A percentile compares a stretch with the other conserved stretches of the same genome.
These are phyloP conservation scores for Pelargonium citronellum DNA, from an alignment of 441 rosid genomes.

Conservation along the genomic window DNA sequence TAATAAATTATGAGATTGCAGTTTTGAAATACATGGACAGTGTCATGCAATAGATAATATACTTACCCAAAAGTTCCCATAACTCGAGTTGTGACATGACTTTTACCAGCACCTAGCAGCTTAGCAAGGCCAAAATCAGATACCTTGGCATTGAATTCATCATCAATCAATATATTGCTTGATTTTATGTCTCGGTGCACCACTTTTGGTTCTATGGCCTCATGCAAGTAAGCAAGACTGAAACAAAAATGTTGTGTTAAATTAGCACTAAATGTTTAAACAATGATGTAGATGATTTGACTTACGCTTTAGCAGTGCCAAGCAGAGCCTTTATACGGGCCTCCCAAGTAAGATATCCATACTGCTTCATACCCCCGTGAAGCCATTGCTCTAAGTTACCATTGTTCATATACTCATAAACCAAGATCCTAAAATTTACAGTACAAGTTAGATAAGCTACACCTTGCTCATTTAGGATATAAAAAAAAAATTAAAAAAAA, in stretches of 20 bases:
- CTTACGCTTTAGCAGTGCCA: constrained; percentile 97
- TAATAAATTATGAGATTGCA: too few species aligned
- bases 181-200: constrained; percentile 97
- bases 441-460: background rate
- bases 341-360: constrained; percentile 92
- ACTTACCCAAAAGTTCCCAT: constrained; percentile 97
- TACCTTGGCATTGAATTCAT: constrained; percentile 82
- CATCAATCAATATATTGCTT: constrained; percentile 82
- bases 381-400: constrained; percentile 98
- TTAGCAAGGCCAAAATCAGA: constrained; percentile 97
- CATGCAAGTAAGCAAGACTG: constrained; percentile 92
- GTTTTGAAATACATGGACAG: too few species aligned
- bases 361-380: constrained; percentile 86
- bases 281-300: constrained; percentile 14
- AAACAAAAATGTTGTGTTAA: constrained; percentile 26
- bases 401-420: constrained; percentile 86
- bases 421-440: constrained; percentile 55
- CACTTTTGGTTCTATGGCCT: constrained; percentile 97
- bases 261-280: constrained; percentile 14
- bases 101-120: constrained; percentile 90
- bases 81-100: constrained; percentile 90
- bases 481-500: too few species aligned
- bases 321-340: constrained; percentile 79
- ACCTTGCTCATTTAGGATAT: too few species aligned
- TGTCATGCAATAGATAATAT: background rate